Evolutionary conservation across 176 grass and related monocot species (phyloP).

Genomic region (Elymus sibiricus): DNA sequence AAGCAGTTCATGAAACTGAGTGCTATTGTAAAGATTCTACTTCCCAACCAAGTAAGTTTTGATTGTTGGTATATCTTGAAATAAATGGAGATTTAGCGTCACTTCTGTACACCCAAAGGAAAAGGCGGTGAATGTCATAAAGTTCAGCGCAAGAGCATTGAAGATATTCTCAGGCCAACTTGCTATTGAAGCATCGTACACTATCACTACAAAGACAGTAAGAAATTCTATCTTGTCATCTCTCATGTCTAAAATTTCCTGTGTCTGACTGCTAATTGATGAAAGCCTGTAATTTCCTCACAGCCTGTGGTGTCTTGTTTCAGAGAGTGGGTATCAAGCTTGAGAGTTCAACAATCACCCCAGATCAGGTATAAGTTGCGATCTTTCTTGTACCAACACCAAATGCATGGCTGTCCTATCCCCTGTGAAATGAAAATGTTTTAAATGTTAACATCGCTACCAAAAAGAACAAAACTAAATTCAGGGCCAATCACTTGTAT

Average conservation of each 20-base stretch:
- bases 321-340: slow-evolving; percentile 95
- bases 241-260: background rate
- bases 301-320: slow-evolving; percentile 20
- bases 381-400: background rate
- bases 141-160: slow-evolving; percentile 78
- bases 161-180: slow-evolving; percentile 75
- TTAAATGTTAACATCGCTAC: background rate
- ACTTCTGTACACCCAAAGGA: slow-evolving; percentile 85
- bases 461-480: background rate
- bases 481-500: background rate
- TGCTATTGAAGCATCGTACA: slow-evolving; percentile 80
- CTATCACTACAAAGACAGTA: slow-evolving; percentile 53
- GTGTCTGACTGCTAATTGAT: background rate
- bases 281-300: slow-evolving; percentile 18
- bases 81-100: slow-evolving; percentile 88
- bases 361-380: slow-evolving; percentile 57
- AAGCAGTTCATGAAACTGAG: background rate
- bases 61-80: slow-evolving; percentile 53
- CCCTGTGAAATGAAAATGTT: background rate
- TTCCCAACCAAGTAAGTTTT: slow-evolving; percentile 31
- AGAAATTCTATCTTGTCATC: slow-evolving; percentile 10
- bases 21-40: slow-evolving; percentile 2
- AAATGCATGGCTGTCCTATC: background rate
- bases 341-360: slow-evolving; percentile 73
- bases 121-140: slow-evolving; percentile 74